Base-by-base conservation (phyloP, 768 basidiomycete genomes). In the Calvatia gigantea region DNA sequence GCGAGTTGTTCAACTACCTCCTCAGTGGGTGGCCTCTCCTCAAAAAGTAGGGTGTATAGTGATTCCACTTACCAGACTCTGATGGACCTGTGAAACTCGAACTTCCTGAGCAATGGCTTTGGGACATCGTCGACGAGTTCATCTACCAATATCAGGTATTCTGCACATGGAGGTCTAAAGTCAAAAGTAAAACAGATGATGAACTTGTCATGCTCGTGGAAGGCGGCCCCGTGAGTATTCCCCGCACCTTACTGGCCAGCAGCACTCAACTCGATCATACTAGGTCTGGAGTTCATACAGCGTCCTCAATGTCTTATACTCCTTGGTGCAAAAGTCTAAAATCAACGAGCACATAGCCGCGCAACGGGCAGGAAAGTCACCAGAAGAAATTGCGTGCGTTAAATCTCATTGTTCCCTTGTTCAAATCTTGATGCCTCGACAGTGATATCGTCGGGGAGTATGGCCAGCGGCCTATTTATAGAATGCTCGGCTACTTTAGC, bases 121-220 rank as follows among this genome's bases (percentile, higher is more conserved):
- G 95, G 93, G 94, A 96, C 65, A 94, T 95, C 69, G 87, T 96
- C 65, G 93, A 96, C 74, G 94, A 95, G 64, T 95, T 95, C 68
- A 96, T 98, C 62, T 99, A 97, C 73, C 96, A 99, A 69, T 99
- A 94, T 76, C 94, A 96, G 67, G 89, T 90, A 1, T 98, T 97
- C 73, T 91, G 92, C 61, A 84, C 91, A 35, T 98, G 94, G 88
- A 78, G 94, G 50, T 87, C 87, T 15, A 93, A 90, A 64, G 79
- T 86, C 28, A 89, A 91, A 58, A 77, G 79, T 47, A 98, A 97
- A 74, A 83, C 86, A 0, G 94, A 93, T 37, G 96, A 98, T 63
- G 95, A 98, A 68, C 78, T 94, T 35, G 66, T 79, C 46, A 80
- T 94, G 78, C 80, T 98, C 21, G 85, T 81, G 3, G 91, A 94